These are phyloP conservation scores for Exophiala bonariae DNA, from an alignment of 2,329 filamentous ascomycete species.

Conservation along the genomic window DNA sequence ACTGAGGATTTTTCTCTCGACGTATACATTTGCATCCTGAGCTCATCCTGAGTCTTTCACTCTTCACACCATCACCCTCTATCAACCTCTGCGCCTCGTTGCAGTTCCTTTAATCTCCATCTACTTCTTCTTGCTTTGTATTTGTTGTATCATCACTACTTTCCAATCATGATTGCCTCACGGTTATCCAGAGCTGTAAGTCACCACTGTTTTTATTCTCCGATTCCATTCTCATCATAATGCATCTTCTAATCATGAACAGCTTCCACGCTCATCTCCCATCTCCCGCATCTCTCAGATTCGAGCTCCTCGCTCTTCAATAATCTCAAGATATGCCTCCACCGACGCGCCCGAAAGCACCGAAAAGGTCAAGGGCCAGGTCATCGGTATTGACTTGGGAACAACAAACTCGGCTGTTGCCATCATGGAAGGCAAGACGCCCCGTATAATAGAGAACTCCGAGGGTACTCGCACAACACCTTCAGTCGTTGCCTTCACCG, in stretches of 20 bases:
- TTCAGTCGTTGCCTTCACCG: slow-evolving; percentile 91
- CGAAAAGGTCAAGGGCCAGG: slow-evolving; percentile 86
- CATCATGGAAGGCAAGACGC: slow-evolving; percentile 93
- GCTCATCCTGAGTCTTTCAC: slow-evolving; percentile 11
- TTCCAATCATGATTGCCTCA: slow-evolving; percentile 61
- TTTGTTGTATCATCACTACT: slow-evolving; percentile 34
- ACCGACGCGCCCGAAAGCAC: slow-evolving; percentile 62
- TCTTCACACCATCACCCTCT: slow-evolving; percentile 31
- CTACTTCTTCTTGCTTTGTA: slow-evolving; percentile 23
- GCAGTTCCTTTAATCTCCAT: slow-evolving; percentile 23
- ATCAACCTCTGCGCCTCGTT: slow-evolving; percentile 11
- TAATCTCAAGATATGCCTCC: slow-evolving; percentile 76
- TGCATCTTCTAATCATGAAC: slow-evolving; percentile 20
- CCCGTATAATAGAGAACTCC: slow-evolving; percentile 96
- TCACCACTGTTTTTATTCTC: slow-evolving; percentile 31
- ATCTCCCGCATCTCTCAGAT: slow-evolving; percentile 67
- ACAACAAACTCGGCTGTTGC: slow-evolving; percentile 98
- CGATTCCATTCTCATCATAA: slow-evolving; percentile 9
- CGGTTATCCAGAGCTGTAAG: slow-evolving; percentile 75
- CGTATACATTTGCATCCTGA: slow-evolving; percentile 13
- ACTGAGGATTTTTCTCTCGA: slow-evolving; percentile 15
- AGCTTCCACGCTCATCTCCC: slow-evolving; percentile 78
- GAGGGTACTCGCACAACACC: slow-evolving; percentile 93
- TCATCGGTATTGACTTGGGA: slow-evolving; percentile 98
- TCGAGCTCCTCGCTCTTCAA: slow-evolving; percentile 69